These are phyloP conservation scores for Nothophoma quercina DNA, from an alignment of 2,329 filamentous ascomycete genomes.

Conservation along the genomic window DNA sequence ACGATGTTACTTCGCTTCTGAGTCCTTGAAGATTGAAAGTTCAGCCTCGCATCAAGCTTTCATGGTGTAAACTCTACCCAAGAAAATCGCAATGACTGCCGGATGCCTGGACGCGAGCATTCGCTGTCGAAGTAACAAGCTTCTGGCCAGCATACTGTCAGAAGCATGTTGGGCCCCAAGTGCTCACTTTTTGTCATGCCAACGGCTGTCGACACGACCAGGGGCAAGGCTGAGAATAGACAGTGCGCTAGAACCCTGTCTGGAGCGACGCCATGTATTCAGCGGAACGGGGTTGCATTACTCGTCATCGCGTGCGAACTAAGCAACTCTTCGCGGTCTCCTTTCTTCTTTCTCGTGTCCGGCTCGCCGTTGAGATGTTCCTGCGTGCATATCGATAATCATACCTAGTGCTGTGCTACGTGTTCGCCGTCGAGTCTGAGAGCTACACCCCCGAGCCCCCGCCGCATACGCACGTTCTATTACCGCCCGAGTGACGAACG, in stretches of 20 bases:
- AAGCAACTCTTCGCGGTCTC: slow-evolving; percentile 13
- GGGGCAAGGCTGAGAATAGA: slow-evolving; percentile 6
- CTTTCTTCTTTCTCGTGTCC: slow-evolving; percentile 8
- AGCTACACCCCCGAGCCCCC: slow-evolving; percentile 12
- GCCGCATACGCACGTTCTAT: slow-evolving; percentile 18
- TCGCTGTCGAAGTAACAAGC: too few species aligned
- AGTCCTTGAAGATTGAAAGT: too few species aligned
- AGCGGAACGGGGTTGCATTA: slow-evolving; percentile 18
- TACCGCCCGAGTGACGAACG: slow-evolving; percentile 2
- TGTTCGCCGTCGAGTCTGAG: slow-evolving; percentile 7
- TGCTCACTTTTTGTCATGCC: too few species aligned
- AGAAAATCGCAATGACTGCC: too few species aligned
- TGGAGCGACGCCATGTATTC: slow-evolving; percentile 20
- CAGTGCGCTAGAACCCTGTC: slow-evolving; percentile 11
- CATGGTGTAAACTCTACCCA: too few species aligned
- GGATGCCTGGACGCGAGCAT: too few species aligned
- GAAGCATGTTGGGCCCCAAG: too few species aligned
- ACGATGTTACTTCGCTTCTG: too few species aligned
- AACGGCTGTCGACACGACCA: too few species aligned
- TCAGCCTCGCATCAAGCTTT: too few species aligned
- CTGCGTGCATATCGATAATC: slow-evolving; percentile 8
- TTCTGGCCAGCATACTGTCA: too few species aligned
- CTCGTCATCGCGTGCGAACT: slow-evolving; percentile 19
- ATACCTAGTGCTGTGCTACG: slow-evolving; percentile 16
- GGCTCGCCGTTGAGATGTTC: slow-evolving; percentile 6